A percentile compares a stretch with the other conserved stretches of the same genome.
Conservation (phyloP, 2,329 filamentous ascomycete genomes). For the Cytospora leucostoma region DNA sequence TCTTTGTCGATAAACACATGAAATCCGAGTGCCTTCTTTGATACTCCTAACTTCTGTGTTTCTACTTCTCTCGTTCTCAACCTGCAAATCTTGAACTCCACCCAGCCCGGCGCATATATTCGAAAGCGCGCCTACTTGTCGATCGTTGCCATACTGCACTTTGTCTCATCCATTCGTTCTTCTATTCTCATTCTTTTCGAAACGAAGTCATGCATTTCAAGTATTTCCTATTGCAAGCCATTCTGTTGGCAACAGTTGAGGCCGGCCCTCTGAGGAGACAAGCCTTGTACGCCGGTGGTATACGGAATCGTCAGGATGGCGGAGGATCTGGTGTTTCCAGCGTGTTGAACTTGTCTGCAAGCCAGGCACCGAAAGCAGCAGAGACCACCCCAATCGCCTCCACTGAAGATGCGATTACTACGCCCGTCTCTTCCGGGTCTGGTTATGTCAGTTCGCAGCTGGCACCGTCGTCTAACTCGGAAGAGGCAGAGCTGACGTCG, state of each 20-base stretch:
- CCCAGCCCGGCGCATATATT: background rate
- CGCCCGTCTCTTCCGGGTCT: background rate
- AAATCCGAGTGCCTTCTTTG: constrained; percentile 9
- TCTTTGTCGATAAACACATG: background rate
- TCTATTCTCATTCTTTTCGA: constrained; percentile 16
- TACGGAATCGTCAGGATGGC: constrained; percentile 18
- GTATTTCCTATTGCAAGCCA: constrained; percentile 17
- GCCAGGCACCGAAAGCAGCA: background rate
- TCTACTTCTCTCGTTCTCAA: constrained; percentile 7
- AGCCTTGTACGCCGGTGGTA: constrained; percentile 10
- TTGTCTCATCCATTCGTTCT: constrained; percentile 15
- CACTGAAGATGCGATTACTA: background rate
- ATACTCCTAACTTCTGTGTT: constrained; percentile 4
- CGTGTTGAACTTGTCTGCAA: background rate
- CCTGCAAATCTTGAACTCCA: background rate
- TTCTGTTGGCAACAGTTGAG: constrained; percentile 27
- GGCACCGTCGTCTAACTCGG: background rate
- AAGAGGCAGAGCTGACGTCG: background rate
- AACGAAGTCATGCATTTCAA: constrained; percentile 14
- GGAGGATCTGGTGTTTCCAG: background rate
- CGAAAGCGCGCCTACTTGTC: constrained; percentile 3
- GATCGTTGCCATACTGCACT: constrained; percentile 4
- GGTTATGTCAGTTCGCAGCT: background rate
- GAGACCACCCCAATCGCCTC: background rate
- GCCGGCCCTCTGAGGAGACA: constrained; percentile 27